Conservation (phyloP, 441 rosid species). For the Breynia disticha region DNA sequence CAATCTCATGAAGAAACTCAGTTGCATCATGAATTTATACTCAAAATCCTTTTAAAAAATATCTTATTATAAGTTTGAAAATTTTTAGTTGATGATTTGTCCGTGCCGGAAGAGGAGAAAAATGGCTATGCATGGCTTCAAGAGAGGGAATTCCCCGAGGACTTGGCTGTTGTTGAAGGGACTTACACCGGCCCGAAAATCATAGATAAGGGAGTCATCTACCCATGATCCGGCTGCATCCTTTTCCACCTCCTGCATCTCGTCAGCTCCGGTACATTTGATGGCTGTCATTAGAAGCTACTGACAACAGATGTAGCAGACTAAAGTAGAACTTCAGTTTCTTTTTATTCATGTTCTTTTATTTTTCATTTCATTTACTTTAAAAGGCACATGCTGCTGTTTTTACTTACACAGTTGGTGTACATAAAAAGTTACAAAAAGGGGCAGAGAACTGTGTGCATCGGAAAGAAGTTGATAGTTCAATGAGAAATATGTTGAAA, state of each 20-base stretch:
- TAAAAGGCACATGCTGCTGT: conserved; percentile 11
- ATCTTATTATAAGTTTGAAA: too few relatives aligned
- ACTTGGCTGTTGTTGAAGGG: conserved; percentile 38
- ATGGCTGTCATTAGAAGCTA: conserved; percentile 5
- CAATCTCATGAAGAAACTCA: too few relatives aligned
- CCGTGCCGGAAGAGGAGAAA: conserved; percentile 41
- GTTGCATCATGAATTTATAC: too few relatives aligned
- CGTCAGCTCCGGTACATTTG: too few relatives aligned
- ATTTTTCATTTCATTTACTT: neutral
- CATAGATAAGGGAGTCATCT: conserved; percentile 15
- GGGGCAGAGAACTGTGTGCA: conserved; percentile 16
- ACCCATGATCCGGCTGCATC: neutral
- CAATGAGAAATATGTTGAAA: conserved; percentile 17
- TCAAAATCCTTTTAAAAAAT: too few relatives aligned
- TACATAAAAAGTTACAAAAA: conserved; percentile 19
- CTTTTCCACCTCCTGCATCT: neutral
- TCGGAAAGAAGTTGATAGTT: conserved; percentile 12
- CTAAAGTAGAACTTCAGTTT: conserved; percentile 8
- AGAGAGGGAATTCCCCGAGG: conserved; percentile 53
- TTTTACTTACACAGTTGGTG: conserved; percentile 26
- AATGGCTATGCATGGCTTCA: conserved; percentile 61
- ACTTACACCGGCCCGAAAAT: conserved; percentile 49
- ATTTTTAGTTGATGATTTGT: conserved; percentile 30
- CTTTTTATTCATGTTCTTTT: neutral
- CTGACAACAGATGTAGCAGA: conserved; percentile 4